phyloP scores from a whole-genome alignment of 805 yeast species.

The Ogataea degrootiae region DNA sequence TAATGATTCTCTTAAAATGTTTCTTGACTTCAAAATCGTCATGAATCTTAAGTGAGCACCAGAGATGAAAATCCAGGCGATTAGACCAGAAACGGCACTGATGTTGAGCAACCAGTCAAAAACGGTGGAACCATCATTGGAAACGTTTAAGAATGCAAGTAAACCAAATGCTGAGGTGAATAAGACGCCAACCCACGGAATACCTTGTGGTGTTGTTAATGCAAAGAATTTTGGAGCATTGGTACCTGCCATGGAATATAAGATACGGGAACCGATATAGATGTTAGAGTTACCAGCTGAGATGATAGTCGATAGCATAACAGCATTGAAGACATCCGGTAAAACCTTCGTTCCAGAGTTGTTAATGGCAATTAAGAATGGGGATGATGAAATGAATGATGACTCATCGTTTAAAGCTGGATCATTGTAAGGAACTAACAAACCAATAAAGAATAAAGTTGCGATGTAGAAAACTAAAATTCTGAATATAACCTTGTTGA shows the following conservation, averaged over 20 bases:
- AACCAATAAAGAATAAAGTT: conserved; percentile 63
- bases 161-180: conserved; percentile 59
- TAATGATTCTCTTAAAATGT: conserved; percentile 60
- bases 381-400: conserved; percentile 53
- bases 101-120: conserved; percentile 72
- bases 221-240: conserved; percentile 53
- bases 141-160: conserved; percentile 55
- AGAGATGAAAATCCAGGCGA: conserved; percentile 66
- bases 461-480: conserved; percentile 61
- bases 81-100: conserved; percentile 72
- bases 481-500: conserved; percentile 63
- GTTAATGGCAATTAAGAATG: conserved; percentile 66
- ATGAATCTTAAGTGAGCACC: conserved; percentile 66
- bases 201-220: conserved; percentile 50
- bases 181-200: conserved; percentile 54
- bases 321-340: conserved; percentile 70
- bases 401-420: conserved; percentile 36
- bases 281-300: conserved; percentile 80
- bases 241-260: conserved; percentile 60
- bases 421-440: conserved; percentile 67
- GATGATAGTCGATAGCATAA: conserved; percentile 57
- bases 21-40: conserved; percentile 56
- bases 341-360: conserved; percentile 63
- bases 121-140: conserved; percentile 50
- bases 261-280: conserved; percentile 65